Evolutionary conservation across 108 stramenopile genomes (phyloP).

Genomic region (Fragilaria crotonensis): DNA sequence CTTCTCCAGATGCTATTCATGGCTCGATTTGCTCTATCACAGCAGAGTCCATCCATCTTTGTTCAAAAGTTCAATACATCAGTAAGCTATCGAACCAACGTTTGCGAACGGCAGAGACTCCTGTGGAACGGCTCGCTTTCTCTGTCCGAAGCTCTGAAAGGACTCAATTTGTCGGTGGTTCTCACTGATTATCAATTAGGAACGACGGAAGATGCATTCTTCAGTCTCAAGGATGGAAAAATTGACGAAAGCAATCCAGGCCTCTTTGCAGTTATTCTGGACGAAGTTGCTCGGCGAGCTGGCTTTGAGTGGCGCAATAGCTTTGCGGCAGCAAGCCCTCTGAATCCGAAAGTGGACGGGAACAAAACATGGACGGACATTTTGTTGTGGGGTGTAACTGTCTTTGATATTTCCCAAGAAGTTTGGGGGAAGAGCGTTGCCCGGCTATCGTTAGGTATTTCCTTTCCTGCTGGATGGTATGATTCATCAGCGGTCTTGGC

Average conservation of each 20-base stretch:
- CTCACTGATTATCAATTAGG: conserved; percentile 3
- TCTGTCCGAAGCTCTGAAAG: conserved; percentile 3
- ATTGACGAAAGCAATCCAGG: conserved; percentile 15
- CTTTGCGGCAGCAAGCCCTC: conserved; percentile 4
- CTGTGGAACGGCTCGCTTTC: conserved; percentile 1
- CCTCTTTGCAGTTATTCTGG: conserved; percentile 14
- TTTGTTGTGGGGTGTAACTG: conserved; percentile 19
- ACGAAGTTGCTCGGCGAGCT: conserved; percentile 33
- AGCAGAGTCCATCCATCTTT: neutral
- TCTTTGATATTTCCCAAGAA: conserved; percentile 25
- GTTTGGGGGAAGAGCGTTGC: conserved; percentile 9
- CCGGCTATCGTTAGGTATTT: conserved; percentile 17
- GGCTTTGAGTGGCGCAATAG: conserved; percentile 32
- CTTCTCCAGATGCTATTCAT: no score
- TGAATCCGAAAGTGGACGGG: neutral
- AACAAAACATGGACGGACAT: conserved; percentile 13
- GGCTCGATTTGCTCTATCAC: no score
- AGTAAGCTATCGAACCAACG: conserved; percentile 3
- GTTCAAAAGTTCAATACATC: conserved; percentile 1
- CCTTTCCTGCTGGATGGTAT: conserved; percentile 18
- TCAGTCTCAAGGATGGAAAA: neutral
- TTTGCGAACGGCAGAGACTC: conserved; percentile 3
- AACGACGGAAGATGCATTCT: neutral
- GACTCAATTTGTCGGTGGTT: conserved; percentile 1
- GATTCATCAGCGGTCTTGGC: conserved; percentile 34